Conservation (phyloP, 2,329 filamentous ascomycete genomes). For the Hymenoscyphus salicellus region DNA sequence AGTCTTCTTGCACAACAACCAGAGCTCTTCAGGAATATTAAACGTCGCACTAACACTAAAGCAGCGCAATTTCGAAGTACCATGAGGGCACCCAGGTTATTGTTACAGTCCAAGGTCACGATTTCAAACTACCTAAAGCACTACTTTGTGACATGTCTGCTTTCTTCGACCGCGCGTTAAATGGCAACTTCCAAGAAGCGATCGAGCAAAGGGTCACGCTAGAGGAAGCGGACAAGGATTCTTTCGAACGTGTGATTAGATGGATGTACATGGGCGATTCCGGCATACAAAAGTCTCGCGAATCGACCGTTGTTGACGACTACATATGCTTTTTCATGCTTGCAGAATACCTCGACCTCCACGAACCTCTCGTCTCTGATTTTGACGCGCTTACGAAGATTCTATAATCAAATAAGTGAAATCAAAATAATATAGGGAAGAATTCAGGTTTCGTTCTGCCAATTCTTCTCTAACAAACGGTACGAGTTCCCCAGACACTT, state of each 20-base stretch:
- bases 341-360: too few species aligned
- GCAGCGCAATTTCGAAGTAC: slow-evolving; percentile 2
- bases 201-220: slow-evolving; percentile 9
- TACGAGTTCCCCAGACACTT: too few species aligned
- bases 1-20: too few species aligned
- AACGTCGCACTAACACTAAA: not conserved
- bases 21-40: too few species aligned
- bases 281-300: not conserved
- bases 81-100: slow-evolving; percentile 8
- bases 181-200: slow-evolving; percentile 18
- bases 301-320: too few species aligned
- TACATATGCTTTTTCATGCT: too few species aligned
- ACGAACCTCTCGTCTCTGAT: too few species aligned
- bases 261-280: slow-evolving; percentile 17
- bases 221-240: slow-evolving; percentile 4
- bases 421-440: too few species aligned
- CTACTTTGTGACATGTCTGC: slow-evolving; percentile 17
- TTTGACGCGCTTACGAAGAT: too few species aligned
- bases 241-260: slow-evolving; percentile 17
- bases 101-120: slow-evolving; percentile 4
- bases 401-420: too few species aligned
- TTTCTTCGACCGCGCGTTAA: slow-evolving; percentile 20
- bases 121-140: slow-evolving; percentile 14
- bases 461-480: too few species aligned
- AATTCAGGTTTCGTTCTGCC: too few species aligned